Evolutionary conservation across 2,329 filamentous ascomycete species (phyloP).

Genomic region (Aspergillus sp.): DNA sequence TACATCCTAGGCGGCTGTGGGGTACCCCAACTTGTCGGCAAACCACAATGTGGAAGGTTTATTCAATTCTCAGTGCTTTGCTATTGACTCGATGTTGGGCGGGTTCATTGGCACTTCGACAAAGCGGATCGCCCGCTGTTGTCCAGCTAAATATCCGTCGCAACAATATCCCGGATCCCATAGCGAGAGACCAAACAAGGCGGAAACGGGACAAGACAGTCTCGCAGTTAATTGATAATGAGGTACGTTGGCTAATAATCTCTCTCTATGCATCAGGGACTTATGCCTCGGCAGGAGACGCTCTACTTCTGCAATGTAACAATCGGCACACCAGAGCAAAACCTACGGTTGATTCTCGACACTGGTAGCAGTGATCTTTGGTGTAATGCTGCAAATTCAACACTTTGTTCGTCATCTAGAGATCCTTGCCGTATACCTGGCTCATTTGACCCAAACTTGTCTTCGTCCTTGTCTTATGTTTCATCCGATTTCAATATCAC

Average conservation of each 20-base stretch:
- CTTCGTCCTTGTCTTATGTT: constrained; percentile 73
- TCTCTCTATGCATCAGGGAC: not conserved
- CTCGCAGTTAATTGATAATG: constrained; percentile 54
- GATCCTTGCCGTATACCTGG: constrained; percentile 50
- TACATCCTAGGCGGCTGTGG: not conserved
- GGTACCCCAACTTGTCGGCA: not conserved
- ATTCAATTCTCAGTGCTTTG: constrained; percentile 13
- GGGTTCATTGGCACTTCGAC: constrained; percentile 29
- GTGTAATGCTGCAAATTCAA: constrained; percentile 56
- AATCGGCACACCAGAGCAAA: constrained; percentile 58
- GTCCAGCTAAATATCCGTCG: constrained; percentile 54
- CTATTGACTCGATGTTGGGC: constrained; percentile 18
- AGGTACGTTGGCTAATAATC: constrained; percentile 33
- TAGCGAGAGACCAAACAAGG: constrained; percentile 48
- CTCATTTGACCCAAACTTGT: constrained; percentile 57
- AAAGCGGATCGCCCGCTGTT: constrained; percentile 44
- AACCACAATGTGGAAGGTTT: constrained; percentile 11
- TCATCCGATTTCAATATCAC: constrained; percentile 80
- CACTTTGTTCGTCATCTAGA: constrained; percentile 43
- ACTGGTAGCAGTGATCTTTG: constrained; percentile 65
- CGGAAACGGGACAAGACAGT: constrained; percentile 43
- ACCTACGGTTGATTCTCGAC: constrained; percentile 58
- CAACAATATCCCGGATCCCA: constrained; percentile 45
- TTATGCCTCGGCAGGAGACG: constrained; percentile 42
- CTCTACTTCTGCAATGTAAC: constrained; percentile 60